A percentile compares a stretch with the other conserved stretches of the same genome.
phyloP scores from a whole-genome alignment of 2,329 filamentous ascomycete species.

The Onygenales sp. region DNA sequence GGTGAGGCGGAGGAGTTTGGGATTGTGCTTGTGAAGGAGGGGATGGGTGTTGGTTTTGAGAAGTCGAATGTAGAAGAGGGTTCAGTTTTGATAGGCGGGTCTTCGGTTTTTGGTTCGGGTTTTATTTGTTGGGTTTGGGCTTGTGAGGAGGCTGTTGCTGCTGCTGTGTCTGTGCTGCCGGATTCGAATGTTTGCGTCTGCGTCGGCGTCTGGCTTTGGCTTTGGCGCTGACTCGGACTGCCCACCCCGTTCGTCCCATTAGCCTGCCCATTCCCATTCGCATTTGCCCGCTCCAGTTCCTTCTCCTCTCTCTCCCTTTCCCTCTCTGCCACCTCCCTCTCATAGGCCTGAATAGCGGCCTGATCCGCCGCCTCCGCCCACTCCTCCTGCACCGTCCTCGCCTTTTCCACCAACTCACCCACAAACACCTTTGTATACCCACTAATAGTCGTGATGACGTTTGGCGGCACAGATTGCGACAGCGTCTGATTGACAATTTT shows the following conservation, averaged over 20 bases:
- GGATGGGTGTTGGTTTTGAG: too few species aligned
- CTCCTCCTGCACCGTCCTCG: conserved; percentile 51
- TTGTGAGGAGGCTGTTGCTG: not conserved
- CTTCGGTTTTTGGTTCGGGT: too few species aligned
- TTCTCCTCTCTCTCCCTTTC: conserved; percentile 38
- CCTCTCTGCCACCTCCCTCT: conserved; percentile 48
- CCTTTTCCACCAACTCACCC: conserved; percentile 56
- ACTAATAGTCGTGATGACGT: conserved; percentile 54
- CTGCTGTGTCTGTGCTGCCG: not conserved
- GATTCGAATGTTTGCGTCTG: not conserved
- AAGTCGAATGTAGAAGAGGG: too few species aligned
- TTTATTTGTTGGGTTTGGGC: not conserved
- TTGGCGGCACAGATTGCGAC: conserved; percentile 55
- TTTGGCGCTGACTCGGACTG: not conserved
- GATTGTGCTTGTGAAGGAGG: not conserved
- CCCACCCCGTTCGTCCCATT: not conserved
- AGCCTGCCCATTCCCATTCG: too few species aligned
- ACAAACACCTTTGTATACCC: conserved; percentile 59
- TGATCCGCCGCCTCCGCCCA: conserved; percentile 42
- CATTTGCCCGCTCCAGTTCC: not conserved
- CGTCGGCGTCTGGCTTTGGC: not conserved
- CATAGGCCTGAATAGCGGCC: conserved; percentile 33
- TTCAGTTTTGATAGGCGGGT: too few species aligned
- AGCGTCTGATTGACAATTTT: conserved; percentile 58
- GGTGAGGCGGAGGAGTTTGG: not conserved